Conservation (phyloP, 257 asterid genomes). For the Forsythia viridissima region DNA sequence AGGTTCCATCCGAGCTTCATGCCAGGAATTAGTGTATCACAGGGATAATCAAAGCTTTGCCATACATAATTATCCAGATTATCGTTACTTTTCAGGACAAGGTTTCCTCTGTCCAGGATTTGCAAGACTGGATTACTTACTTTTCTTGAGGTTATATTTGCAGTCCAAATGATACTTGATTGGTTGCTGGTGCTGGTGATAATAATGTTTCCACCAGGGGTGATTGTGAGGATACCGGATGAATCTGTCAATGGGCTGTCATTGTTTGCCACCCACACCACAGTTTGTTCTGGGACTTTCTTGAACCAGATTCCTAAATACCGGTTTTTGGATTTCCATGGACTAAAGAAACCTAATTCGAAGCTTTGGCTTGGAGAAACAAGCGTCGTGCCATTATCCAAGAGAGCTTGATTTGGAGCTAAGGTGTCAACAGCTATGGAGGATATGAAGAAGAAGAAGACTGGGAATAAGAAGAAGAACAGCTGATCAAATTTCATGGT, state of each 20-base stretch:
- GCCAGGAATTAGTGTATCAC: slow-evolving; percentile 42
- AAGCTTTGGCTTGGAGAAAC: slow-evolving; percentile 21
- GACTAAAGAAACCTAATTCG: slow-evolving; percentile 43
- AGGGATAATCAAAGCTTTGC: slow-evolving; percentile 50
- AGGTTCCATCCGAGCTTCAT: slow-evolving; percentile 46
- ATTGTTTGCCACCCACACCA: slow-evolving; percentile 48
- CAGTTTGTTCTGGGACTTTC: slow-evolving; percentile 33
- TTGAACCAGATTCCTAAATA: slow-evolving; percentile 43
- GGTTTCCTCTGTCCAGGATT: slow-evolving; percentile 42
- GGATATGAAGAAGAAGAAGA: not conserved
- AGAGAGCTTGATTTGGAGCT: slow-evolving; percentile 19
- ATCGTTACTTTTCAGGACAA: slow-evolving; percentile 24
- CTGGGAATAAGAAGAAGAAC: not conserved
- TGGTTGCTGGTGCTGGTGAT: slow-evolving; percentile 14
- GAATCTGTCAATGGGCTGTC: slow-evolving; percentile 28
- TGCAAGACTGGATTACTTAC: slow-evolving; percentile 27
- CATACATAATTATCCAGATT: slow-evolving; percentile 20
- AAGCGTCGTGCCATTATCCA: slow-evolving; percentile 19
- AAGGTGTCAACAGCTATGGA: slow-evolving; percentile 16
- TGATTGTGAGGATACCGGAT: slow-evolving; percentile 25
- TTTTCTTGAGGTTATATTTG: slow-evolving; percentile 16
- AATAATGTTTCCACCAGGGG: slow-evolving; percentile 23
- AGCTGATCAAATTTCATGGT: slow-evolving; percentile 11
- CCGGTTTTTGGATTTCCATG: slow-evolving; percentile 29
- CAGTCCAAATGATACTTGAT: slow-evolving; percentile 31